Base-by-base conservation (phyloP, 768 basidiomycete genomes). In the Xerocomus potaroensis region DNA sequence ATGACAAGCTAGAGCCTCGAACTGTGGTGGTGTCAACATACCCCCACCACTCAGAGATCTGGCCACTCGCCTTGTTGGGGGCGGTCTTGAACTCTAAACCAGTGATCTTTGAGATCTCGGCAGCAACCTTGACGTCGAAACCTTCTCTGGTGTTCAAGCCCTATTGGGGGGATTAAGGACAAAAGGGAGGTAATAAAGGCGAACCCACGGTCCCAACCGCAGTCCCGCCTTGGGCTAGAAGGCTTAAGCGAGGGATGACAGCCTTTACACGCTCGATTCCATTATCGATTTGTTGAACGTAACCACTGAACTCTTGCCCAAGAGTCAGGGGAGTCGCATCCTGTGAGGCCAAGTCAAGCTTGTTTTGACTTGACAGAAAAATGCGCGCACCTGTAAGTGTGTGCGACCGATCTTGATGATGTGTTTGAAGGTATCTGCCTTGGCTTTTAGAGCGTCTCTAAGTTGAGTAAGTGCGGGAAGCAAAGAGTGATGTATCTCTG, bases 361-460 rank as follows among this genome's bases (percentile, higher is more conserved):
- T 27, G 45, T 4, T 10, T 31, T 31, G 43, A 22, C 22, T n/a
- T 27, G 35, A 39, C 9, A 27, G 16, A 1, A 37, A 31, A 22
- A 22, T 11, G 37, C 31, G 41, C 56, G 39, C 45, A 80, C 86
- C 74, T 92, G 90, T 49, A 99, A 71, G 70, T 99, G 96, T 5
- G 96, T 99, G 35, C 96, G 87, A 31, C 96, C 96, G 60, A 99
- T 99, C 69, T 99, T 99, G 68, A 98, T 91, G 60, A 99, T 98
- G 61, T 86, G 70, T 24, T 87, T 83, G 63, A 98, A 99, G 1
- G 74, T 76, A 56, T 85, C 81, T 11, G 84, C 72, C 72, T 98
- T 99, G 48, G 73, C 79, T 46, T 87, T 79, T 40, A 99, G 73
- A 5, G 89, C 92, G 65, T 88, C 84, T 40, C 84, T 84, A 31